phyloP scores from a whole-genome alignment of 306 rosid species.

The Mimosa pudica region DNA sequence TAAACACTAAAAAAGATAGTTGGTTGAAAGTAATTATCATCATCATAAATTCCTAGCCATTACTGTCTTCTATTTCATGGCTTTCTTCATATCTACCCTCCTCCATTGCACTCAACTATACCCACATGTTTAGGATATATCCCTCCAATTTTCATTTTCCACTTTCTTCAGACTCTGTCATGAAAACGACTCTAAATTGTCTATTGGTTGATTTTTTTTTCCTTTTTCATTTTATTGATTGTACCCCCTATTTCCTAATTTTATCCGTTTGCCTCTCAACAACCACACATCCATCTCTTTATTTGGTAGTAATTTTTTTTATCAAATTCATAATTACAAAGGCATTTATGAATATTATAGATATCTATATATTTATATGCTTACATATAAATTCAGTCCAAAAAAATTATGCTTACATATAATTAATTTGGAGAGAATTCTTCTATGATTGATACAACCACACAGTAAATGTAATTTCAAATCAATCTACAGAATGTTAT shows the following conservation, averaged over 20 bases:
- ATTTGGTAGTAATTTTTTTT: neutral
- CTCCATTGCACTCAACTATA: slow-evolving; percentile 18
- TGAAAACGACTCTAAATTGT: slow-evolving; percentile 10
- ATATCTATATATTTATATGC: neutral
- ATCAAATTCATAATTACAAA: neutral
- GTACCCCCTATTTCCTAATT: neutral
- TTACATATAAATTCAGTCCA: neutral
- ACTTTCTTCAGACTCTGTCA: neutral
- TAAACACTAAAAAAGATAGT: slow-evolving; percentile 36
- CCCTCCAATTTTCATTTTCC: slow-evolving; percentile 8
- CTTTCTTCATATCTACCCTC: slow-evolving; percentile 12
- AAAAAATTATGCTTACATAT: too few relatives aligned
- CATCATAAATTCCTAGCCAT: slow-evolving; percentile 29
- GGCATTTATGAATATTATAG: neutral
- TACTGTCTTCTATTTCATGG: slow-evolving; percentile 10
- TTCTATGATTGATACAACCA: neutral
- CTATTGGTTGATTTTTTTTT: neutral
- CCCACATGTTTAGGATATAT: slow-evolving; percentile 22
- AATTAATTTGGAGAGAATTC: neutral
- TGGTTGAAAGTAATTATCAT: slow-evolving; percentile 39
- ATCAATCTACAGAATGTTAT: neutral
- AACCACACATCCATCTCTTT: neutral
- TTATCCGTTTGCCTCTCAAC: neutral
- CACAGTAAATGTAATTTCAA: neutral
- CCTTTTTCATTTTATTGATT: neutral